Conservation (phyloP, 1,284 basidiomycete species). For the Phellopilus nigrolimitatus region DNA sequence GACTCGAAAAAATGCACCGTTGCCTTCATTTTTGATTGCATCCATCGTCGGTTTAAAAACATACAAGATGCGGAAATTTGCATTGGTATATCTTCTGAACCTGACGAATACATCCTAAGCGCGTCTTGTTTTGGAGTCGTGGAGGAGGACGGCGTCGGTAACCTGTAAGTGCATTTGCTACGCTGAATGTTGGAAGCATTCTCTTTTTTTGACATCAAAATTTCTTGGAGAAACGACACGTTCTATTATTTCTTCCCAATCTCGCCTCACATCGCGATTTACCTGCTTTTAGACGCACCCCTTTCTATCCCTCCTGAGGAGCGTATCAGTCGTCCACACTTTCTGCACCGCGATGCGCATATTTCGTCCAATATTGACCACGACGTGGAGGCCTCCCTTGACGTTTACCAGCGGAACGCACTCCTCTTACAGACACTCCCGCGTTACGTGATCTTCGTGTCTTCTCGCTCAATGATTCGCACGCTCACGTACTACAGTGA, state of each 20-base stretch:
- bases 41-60: slow-evolving; percentile 27
- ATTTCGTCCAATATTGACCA: slow-evolving; percentile 32
- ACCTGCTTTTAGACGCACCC: slow-evolving; percentile 35
- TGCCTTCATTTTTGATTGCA: slow-evolving; percentile 20
- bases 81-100: slow-evolving; percentile 36
- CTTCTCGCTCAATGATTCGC: slow-evolving; percentile 43
- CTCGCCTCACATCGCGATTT: slow-evolving; percentile 45
- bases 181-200: slow-evolving; percentile 4
- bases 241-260: slow-evolving; percentile 50
- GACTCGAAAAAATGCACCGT: slow-evolving; percentile 16
- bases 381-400: slow-evolving; percentile 43
- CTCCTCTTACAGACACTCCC: slow-evolving; percentile 50
- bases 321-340: background rate
- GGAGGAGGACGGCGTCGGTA: slow-evolving; percentile 37
- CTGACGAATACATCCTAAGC: slow-evolving; percentile 42
- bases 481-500: slow-evolving; percentile 29
- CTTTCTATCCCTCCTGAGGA: background rate
- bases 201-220: background rate
- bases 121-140: slow-evolving; percentile 40
- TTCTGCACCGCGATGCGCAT: background rate
- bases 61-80: slow-evolving; percentile 32
- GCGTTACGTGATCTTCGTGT: slow-evolving; percentile 42
- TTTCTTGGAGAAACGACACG: slow-evolving; percentile 27
- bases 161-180: slow-evolving; percentile 32
- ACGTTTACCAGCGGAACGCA: slow-evolving; percentile 51